Base-by-base conservation (phyloP, 2,329 filamentous ascomycete species). In the Aspergillus uvarum region DNA sequence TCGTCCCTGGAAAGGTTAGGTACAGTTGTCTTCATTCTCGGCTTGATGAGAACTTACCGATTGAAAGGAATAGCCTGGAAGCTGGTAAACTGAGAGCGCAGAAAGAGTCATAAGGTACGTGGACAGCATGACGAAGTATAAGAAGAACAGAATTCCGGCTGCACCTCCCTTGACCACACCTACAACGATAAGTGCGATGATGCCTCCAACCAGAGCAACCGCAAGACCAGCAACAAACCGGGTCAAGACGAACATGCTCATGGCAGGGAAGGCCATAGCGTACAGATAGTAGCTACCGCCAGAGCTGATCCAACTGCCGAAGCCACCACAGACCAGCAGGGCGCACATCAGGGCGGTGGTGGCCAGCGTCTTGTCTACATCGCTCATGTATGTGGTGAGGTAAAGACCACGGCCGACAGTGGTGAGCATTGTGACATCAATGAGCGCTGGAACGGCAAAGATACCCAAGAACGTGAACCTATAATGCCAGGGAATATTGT, bases 231-330 rank as follows among this genome's bases (percentile, higher is more conserved):
- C 79, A 47, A 82, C 77, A 24, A 81, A 68, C 2, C 81, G 77
- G 10, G 79, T 82, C 48, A 83, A 72, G 14, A 83, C 78, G 60
- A 83, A 83, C 79, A 83, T 82, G 63, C 82, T 82, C 60, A 81
- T 81, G 3, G 80, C 81, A 1, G 80, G 79, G 60, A 83, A 84
- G 2, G 82, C 81, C 80, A 82, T 82, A 0, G 79, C 81, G 49
- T 80, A 76, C 5, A 87, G 78, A 63, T 87, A 88, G 69, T 86
- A 88, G 48, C 82, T 84, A 3, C 85, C 85, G 21, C 83, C 83
- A 54, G 83, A 85, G 16, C 83, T 83, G 38, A 87, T 85, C 84
- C 84, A 87, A 12, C 84, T 85, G 21, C 84, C 85, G 55, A 87
- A 82, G 4, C 82, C 85, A 47, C 85, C 84, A 11, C 83, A 85